These are phyloP conservation scores for Raffaelea deltoideospora DNA, from an alignment of 2,329 filamentous ascomycete species.

Conservation along the genomic window DNA sequence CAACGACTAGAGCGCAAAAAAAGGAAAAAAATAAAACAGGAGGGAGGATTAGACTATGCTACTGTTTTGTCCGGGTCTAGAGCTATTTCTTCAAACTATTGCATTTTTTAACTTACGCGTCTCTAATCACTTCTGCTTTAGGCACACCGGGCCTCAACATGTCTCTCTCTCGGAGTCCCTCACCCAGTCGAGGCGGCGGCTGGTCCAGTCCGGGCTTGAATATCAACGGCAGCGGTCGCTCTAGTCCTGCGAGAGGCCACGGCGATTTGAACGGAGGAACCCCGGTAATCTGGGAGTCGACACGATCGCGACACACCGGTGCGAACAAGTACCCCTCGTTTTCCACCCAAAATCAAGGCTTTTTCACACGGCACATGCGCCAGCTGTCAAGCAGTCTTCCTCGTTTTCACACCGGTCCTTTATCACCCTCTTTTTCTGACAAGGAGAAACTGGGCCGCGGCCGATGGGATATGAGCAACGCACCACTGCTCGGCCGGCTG, in stretches of 20 bases:
- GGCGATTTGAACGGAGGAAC: conserved; percentile 32
- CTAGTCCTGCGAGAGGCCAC: conserved; percentile 44
- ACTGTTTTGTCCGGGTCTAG: no score
- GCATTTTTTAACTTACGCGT: background rate
- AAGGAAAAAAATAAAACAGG: no score
- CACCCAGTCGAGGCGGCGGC: conserved; percentile 67
- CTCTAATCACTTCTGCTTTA: conserved; percentile 10
- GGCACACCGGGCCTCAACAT: conserved; percentile 47
- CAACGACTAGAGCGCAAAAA: background rate
- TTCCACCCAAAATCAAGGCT: conserved; percentile 67
- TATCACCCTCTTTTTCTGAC: conserved; percentile 41
- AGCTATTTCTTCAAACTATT: background rate
- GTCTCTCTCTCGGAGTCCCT: conserved; percentile 79
- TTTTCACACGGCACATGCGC: conserved; percentile 74
- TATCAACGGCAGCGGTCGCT: conserved; percentile 51
- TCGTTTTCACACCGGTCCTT: conserved; percentile 37
- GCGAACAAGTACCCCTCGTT: conserved; percentile 65
- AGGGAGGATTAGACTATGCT: no score
- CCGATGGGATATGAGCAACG: conserved; percentile 31
- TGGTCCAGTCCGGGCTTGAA: conserved; percentile 76
- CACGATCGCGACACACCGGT: conserved; percentile 30
- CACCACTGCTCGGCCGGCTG: conserved; percentile 31
- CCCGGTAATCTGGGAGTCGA: conserved; percentile 64
- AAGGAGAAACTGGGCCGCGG: conserved; percentile 62
- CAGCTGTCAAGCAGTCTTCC: conserved; percentile 68